These are phyloP conservation scores for Penicillium olsonii DNA, from an alignment of 2,329 filamentous ascomycete species.

Conservation along the genomic window DNA sequence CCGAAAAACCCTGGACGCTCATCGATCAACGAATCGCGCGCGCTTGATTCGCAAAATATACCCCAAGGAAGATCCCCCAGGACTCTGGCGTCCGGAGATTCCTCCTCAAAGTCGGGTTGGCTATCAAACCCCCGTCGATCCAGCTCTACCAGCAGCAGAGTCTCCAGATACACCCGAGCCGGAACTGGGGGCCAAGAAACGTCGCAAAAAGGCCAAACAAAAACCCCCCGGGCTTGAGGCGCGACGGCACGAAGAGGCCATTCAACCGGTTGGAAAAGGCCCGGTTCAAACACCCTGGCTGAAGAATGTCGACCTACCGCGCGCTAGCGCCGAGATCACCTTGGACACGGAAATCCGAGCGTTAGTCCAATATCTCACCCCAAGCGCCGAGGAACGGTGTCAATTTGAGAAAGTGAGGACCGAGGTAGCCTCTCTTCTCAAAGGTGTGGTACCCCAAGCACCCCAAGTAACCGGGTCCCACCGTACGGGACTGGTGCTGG, in stretches of 20 bases:
- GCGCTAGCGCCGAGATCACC: constrained; percentile 26
- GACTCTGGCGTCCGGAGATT: constrained; percentile 21
- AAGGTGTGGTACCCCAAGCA: constrained; percentile 26
- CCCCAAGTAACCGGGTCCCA: constrained; percentile 57
- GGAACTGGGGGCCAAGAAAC: constrained; percentile 1
- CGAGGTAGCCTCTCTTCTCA: constrained; percentile 32
- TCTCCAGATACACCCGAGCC: constrained; percentile 1
- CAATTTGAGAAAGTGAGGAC: constrained; percentile 27
- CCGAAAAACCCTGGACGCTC: constrained; percentile 43
- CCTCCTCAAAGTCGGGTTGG: constrained; percentile 15
- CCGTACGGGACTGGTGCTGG: constrained; percentile 52
- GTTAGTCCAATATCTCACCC: constrained; percentile 48
- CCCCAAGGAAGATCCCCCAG: constrained; percentile 12
- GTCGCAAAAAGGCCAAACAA: constrained; percentile 5
- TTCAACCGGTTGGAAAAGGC: constrained; percentile 17
- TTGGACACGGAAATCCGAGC: constrained; percentile 50
- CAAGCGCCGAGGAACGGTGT: constrained; percentile 45
- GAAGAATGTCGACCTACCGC: constrained; percentile 17
- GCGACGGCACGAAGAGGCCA: background rate
- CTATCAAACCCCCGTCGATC: constrained; percentile 10
- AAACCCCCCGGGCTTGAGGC: background rate
- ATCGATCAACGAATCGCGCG: constrained; percentile 41
- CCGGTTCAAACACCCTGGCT: constrained; percentile 38
- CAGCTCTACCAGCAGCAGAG: background rate
- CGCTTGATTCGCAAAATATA: constrained; percentile 37